phyloP scores from a whole-genome alignment of 805 yeast species.

The Spathaspora arborariae region DNA sequence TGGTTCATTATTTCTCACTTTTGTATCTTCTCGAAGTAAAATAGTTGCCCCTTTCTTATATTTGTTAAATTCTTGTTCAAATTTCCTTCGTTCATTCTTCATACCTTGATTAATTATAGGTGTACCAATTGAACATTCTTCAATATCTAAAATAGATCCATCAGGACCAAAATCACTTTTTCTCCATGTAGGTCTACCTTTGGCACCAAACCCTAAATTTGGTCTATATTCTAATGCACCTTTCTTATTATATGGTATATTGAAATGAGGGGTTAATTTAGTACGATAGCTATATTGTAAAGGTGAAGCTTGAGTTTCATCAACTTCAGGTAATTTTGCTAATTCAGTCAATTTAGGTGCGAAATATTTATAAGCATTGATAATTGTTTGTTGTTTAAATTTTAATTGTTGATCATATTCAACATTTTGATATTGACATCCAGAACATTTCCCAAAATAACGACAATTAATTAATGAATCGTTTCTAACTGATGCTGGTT shows the following conservation, averaged over 20 bases:
- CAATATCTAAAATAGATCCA: constrained; percentile 75
- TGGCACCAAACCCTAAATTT: constrained; percentile 83
- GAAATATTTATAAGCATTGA: constrained; percentile 75
- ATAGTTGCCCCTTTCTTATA: constrained; percentile 82
- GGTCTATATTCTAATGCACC: constrained; percentile 44
- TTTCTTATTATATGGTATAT: constrained; percentile 56
- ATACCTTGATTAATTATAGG: constrained; percentile 70
- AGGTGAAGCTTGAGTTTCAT: constrained; percentile 73
- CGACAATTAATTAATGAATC: constrained; percentile 65
- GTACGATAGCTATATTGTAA: constrained; percentile 76
- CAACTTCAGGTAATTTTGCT: constrained; percentile 55
- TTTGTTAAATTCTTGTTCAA: constrained; percentile 43
- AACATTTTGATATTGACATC: constrained; percentile 88
- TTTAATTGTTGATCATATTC: constrained; percentile 68
- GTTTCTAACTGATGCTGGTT: constrained; percentile 36
- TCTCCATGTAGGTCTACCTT: constrained; percentile 76
- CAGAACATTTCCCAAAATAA: constrained; percentile 91
- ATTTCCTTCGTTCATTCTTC: constrained; percentile 58
- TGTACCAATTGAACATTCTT: constrained; percentile 91
- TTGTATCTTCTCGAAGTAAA: constrained; percentile 75
- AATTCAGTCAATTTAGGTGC: constrained; percentile 50
- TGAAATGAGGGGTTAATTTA: constrained; percentile 94
- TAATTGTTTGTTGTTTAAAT: constrained; percentile 68
- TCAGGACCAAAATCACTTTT: constrained; percentile 61
- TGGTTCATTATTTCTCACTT: constrained; percentile 25